phyloP scores from a whole-genome alignment of 2,329 filamentous ascomycete species.

The Onygenales sp. region DNA sequence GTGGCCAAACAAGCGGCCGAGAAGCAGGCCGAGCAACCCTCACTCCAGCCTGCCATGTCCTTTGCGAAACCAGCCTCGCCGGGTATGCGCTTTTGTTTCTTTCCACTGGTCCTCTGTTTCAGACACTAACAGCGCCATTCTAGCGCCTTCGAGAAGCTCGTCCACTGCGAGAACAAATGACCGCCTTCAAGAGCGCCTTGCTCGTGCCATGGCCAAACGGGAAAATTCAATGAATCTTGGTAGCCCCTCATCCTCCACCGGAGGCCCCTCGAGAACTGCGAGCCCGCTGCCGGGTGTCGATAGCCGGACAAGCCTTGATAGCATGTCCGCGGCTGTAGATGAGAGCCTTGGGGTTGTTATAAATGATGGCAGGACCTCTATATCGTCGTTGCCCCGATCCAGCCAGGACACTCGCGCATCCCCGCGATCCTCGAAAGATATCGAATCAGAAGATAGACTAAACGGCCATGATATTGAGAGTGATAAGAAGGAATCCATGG shows the following conservation, averaged over 20 bases:
- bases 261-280: slow-evolving; percentile 42
- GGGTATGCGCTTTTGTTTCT: slow-evolving; percentile 17
- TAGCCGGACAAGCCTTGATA: slow-evolving; percentile 28
- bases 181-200: slow-evolving; percentile 78
- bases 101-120: background rate
- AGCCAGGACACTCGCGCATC: slow-evolving; percentile 22
- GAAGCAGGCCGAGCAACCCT: slow-evolving; percentile 28
- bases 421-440: slow-evolving; percentile 20
- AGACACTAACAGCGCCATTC: slow-evolving; percentile 6
- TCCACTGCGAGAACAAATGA: slow-evolving; percentile 64
- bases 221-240: slow-evolving; percentile 41
- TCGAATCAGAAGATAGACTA: slow-evolving; percentile 8
- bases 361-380: slow-evolving; percentile 11
- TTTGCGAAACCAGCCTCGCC: slow-evolving; percentile 15
- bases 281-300: slow-evolving; percentile 41
- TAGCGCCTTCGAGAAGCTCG: slow-evolving; percentile 51
- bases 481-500: slow-evolving; percentile 1
- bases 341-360: slow-evolving; percentile 1
- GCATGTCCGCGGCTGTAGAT: slow-evolving; percentile 13
- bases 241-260: slow-evolving; percentile 40
- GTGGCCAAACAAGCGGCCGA: slow-evolving; percentile 19
- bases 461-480: background rate
- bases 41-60: slow-evolving; percentile 15
- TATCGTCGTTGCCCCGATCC: slow-evolving; percentile 12
- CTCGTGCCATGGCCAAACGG: slow-evolving; percentile 74